These are phyloP conservation scores for Termitomyces bulborhizus DNA, from an alignment of 768 basidiomycete genomes.

Conservation along the genomic window DNA sequence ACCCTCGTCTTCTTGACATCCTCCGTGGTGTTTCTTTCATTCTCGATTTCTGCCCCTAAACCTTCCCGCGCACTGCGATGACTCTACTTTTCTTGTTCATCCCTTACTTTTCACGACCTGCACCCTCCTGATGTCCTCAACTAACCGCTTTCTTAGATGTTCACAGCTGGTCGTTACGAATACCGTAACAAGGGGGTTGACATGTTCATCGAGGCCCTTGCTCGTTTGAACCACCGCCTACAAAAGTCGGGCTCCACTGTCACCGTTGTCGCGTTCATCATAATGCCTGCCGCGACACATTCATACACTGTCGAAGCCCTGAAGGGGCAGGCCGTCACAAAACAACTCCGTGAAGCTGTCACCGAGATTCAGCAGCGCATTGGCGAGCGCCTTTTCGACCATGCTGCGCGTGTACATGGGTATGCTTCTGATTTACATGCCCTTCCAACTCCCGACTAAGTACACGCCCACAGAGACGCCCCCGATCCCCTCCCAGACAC, in stretches of 20 bases:
- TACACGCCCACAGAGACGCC: slow-evolving; percentile 54
- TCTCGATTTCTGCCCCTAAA: neutral
- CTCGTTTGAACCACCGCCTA: slow-evolving; percentile 59
- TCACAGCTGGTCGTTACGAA: slow-evolving; percentile 98
- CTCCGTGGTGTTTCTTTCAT: neutral
- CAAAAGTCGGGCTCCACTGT: slow-evolving; percentile 58
- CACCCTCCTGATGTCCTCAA: neutral
- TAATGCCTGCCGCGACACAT: slow-evolving; percentile 95
- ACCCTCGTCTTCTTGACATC: neutral
- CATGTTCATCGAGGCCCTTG: slow-evolving; percentile 98
- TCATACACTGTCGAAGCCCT: slow-evolving; percentile 97
- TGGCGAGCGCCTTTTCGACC: slow-evolving; percentile 89
- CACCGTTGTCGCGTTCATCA: slow-evolving; percentile 97
- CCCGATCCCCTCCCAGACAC: slow-evolving; percentile 67
- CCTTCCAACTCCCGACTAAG: neutral
- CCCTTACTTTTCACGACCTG: neutral
- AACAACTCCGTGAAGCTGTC: slow-evolving; percentile 93
- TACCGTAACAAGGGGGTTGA: slow-evolving; percentile 99
- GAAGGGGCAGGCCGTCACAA: slow-evolving; percentile 94
- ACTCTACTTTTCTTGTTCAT: neutral
- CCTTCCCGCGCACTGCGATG: neutral
- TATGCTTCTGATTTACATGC: slow-evolving; percentile 24
- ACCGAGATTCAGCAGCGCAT: slow-evolving; percentile 93
- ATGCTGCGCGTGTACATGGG: slow-evolving; percentile 91
- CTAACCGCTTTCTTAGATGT: slow-evolving; percentile 53